phyloP scores from a whole-genome alignment of 495 filamentous ascomycete genomes.

The Aspergillus wentii region DNA sequence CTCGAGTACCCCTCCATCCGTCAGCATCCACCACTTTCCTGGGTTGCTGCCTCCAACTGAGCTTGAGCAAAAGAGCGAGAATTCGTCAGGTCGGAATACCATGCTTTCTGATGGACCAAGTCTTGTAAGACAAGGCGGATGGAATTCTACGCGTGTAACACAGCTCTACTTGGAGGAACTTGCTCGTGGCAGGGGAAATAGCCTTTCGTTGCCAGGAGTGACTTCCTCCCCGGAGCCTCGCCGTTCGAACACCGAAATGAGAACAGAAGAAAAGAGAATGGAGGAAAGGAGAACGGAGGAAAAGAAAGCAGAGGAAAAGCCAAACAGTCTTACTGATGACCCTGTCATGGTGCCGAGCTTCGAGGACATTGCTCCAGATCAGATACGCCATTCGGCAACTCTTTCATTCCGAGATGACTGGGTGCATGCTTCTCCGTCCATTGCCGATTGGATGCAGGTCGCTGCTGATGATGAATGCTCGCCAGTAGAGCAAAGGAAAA shows the following conservation, averaged over 20 bases:
- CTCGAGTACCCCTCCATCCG: slow-evolving; percentile 26
- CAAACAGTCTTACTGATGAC: slow-evolving; percentile 31
- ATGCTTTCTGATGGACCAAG: slow-evolving; percentile 32
- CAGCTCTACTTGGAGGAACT: slow-evolving; percentile 51
- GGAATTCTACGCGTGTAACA: slow-evolving; percentile 49
- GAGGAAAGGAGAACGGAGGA: too few species aligned
- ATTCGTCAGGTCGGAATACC: not conserved
- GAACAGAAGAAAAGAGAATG: too few species aligned
- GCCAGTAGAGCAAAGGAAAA: slow-evolving; percentile 8
- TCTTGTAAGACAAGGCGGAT: slow-evolving; percentile 45
- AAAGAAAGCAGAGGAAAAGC: slow-evolving; percentile 11
- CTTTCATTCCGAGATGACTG: slow-evolving; percentile 46
- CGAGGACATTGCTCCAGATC: slow-evolving; percentile 16
- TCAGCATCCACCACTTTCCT: slow-evolving; percentile 13
- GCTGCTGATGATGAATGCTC: slow-evolving; percentile 36
- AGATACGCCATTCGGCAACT: slow-evolving; percentile 32
- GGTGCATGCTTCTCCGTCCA: slow-evolving; percentile 52
- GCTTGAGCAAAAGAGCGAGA: slow-evolving; percentile 5
- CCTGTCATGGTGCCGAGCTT: slow-evolving; percentile 28
- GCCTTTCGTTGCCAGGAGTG: slow-evolving; percentile 14
- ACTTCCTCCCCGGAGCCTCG: slow-evolving; percentile 16
- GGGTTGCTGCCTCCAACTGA: slow-evolving; percentile 12
- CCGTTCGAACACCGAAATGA: slow-evolving; percentile 1
- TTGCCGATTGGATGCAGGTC: slow-evolving; percentile 50
- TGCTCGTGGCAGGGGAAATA: slow-evolving; percentile 29